Evolutionary conservation across 2,329 filamentous ascomycete species (phyloP).

Genomic region (Neodidymelliopsis sp.): DNA sequence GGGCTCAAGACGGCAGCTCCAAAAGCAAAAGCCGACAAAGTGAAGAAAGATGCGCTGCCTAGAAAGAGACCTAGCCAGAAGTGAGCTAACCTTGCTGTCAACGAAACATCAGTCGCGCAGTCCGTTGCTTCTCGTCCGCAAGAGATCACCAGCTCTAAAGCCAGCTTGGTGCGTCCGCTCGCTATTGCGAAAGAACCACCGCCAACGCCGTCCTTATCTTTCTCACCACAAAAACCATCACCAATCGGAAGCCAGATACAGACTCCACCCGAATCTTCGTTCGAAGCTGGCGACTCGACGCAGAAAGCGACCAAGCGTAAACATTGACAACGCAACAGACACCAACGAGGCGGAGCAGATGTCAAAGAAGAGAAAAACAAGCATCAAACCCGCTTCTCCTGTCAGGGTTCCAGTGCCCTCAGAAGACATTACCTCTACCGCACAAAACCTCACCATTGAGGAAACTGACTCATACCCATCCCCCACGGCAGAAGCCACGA

Average conservation of each 20-base stretch:
- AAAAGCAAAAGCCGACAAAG: neutral
- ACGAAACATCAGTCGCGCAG: neutral
- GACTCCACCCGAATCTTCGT: neutral
- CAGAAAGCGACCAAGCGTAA: constrained; percentile 13
- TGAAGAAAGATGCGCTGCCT: neutral
- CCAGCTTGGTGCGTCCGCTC: too few relatives aligned
- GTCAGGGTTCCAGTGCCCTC: neutral
- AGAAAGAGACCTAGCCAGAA: neutral
- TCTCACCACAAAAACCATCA: neutral
- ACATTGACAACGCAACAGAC: constrained; percentile 5
- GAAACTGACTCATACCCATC: too few relatives aligned
- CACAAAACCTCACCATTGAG: neutral
- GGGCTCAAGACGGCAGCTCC: neutral
- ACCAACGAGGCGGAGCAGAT: constrained; percentile 17
- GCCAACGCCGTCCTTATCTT: neutral
- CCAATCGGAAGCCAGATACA: neutral
- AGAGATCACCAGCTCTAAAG: neutral
- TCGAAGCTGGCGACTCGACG: neutral
- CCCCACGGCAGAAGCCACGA: too few relatives aligned
- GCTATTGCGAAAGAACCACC: neutral
- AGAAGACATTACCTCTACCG: neutral
- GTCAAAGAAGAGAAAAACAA: constrained; percentile 4
- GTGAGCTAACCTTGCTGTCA: neutral
- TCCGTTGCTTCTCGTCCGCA: neutral
- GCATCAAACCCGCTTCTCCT: neutral